Percentiles rank a stretch among this genome's conserved stretches.
phyloP scores from a whole-genome alignment of 2,329 filamentous ascomycete species.

The Xylariaceae sp. region DNA sequence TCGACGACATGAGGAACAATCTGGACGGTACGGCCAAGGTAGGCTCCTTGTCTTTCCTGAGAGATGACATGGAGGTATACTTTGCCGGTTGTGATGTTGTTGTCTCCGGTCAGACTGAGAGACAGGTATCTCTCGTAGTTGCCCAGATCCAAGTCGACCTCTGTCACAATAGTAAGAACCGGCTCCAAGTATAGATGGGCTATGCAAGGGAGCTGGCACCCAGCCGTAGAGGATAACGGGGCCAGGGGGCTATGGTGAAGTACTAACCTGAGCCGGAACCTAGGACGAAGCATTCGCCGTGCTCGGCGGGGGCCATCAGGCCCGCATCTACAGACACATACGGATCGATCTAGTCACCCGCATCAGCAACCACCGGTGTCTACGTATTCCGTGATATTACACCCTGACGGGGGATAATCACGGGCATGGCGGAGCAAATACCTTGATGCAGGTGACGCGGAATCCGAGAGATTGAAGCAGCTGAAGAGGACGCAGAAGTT shows the following conservation, averaged over 20 bases:
- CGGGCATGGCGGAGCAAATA: constrained; percentile 52
- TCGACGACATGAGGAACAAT: constrained; percentile 90
- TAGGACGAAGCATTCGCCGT: constrained; percentile 80
- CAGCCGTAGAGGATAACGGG: not conserved
- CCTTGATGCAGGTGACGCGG: constrained; percentile 50
- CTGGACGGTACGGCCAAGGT: constrained; percentile 83
- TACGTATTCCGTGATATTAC: not conserved
- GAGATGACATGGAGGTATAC: constrained; percentile 88
- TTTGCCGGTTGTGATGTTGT: constrained; percentile 97
- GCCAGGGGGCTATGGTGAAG: not conserved
- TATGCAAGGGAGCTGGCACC: not conserved
- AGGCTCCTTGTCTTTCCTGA: constrained; percentile 61
- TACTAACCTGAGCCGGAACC: constrained; percentile 55
- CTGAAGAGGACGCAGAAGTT: constrained; percentile 60
- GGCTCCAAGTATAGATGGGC: not conserved
- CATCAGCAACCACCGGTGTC: constrained; percentile 3
- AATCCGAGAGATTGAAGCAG: constrained; percentile 76
- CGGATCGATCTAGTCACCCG: constrained; percentile 49
- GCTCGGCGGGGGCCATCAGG: constrained; percentile 42
- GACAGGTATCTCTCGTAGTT: constrained; percentile 66
- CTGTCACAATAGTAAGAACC: constrained; percentile 10
- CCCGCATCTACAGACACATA: constrained; percentile 73
- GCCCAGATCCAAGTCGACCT: constrained; percentile 50
- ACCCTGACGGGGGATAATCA: constrained; percentile 38
- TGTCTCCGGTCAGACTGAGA: constrained; percentile 74